Conservation (phyloP, 2,329 filamentous ascomycete genomes). For the Arthrinium phaeospermum region DNA sequence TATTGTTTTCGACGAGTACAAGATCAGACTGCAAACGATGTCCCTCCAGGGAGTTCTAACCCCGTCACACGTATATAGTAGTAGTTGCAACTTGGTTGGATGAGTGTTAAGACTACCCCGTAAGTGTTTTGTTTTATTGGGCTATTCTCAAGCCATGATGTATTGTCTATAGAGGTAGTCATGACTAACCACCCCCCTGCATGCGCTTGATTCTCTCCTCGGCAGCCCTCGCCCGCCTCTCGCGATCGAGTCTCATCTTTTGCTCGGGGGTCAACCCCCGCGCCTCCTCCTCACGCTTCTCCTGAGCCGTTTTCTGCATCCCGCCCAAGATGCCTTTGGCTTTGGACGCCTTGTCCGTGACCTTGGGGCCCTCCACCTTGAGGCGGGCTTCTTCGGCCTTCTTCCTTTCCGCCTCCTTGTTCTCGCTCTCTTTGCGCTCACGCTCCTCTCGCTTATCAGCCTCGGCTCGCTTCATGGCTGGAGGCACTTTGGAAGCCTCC, state of each 20-base stretch:
- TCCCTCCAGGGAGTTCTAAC: not conserved
- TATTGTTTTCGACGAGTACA: not conserved
- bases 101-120: not conserved
- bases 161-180: not conserved
- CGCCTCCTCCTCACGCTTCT: slow-evolving; percentile 82
- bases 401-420: slow-evolving; percentile 72
- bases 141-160: not conserved
- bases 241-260: slow-evolving; percentile 81
- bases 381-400: slow-evolving; percentile 77
- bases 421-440: slow-evolving; percentile 72
- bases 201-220: slow-evolving; percentile 82
- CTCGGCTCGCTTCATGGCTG: slow-evolving; percentile 72
- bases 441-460: slow-evolving; percentile 71
- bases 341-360: slow-evolving; percentile 43
- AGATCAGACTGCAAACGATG: not conserved
- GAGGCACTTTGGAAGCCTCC: slow-evolving; percentile 75
- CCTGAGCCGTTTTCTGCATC: slow-evolving; percentile 75
- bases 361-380: slow-evolving; percentile 67
- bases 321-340: slow-evolving; percentile 60
- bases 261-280: slow-evolving; percentile 89
- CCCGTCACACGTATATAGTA: not conserved
- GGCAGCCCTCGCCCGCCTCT: slow-evolving; percentile 87
- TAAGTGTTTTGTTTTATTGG: not conserved
- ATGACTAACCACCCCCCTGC: slow-evolving; percentile 48
- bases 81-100: not conserved